A percentile compares a stretch with the other conserved stretches of the same genome.
phyloP scores from a whole-genome alignment of 495 filamentous ascomycete genomes.

The Trichoderma erinaceum region DNA sequence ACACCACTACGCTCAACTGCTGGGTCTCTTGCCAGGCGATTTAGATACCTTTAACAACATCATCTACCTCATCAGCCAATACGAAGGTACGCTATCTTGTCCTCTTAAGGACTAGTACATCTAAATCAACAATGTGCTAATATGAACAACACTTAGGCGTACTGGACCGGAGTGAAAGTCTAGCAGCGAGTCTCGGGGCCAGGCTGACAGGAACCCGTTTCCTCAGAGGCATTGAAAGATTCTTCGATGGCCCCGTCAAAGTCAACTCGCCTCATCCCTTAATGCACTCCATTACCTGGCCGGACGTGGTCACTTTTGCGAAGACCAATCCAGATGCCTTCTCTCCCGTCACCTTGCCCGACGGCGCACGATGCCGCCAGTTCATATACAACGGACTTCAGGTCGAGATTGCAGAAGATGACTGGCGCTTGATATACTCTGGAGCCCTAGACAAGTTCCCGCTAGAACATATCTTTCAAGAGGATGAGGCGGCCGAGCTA shows the following conservation, averaged over 20 bases:
- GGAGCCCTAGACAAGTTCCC: constrained; percentile 80
- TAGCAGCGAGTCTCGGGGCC: constrained; percentile 78
- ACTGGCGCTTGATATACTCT: constrained; percentile 73
- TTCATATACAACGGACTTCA: constrained; percentile 68
- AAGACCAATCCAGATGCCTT: constrained; percentile 75
- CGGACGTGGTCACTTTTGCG: constrained; percentile 81
- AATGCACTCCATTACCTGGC: constrained; percentile 66
- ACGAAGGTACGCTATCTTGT: constrained; percentile 47
- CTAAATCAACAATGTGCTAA: constrained; percentile 5
- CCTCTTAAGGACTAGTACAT: neutral
- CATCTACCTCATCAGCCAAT: constrained; percentile 65
- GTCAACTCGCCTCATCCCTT: constrained; percentile 44
- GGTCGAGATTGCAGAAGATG: constrained; percentile 82
- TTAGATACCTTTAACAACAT: constrained; percentile 39
- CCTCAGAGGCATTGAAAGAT: constrained; percentile 75
- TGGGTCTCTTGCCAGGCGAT: constrained; percentile 44
- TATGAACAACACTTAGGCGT: constrained; percentile 47
- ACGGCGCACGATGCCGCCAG: constrained; percentile 61
- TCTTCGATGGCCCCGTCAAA: constrained; percentile 74
- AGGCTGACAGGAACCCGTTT: constrained; percentile 75
- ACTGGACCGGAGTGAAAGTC: constrained; percentile 75
- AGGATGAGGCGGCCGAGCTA: constrained; percentile 81
- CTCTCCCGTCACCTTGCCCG: constrained; percentile 59
- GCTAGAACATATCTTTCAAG: constrained; percentile 61
- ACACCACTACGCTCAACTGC: constrained; percentile 26